Conservation (phyloP, 1,139 yeast species). For the Yamadazyma diospyri region DNA sequence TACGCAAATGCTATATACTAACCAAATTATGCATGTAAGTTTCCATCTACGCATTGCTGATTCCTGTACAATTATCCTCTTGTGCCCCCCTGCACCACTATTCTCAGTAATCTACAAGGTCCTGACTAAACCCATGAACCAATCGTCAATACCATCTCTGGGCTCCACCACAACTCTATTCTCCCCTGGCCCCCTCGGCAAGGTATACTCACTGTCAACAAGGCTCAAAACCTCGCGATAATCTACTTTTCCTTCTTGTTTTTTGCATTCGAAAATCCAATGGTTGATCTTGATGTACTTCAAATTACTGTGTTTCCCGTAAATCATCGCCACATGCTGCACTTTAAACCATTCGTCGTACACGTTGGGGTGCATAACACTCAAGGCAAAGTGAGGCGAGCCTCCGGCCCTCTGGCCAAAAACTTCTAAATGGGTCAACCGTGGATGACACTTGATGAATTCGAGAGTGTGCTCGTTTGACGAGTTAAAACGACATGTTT, state of each 20-base stretch:
- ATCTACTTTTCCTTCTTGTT: neutral
- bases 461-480: constrained; percentile 24
- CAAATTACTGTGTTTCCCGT: constrained; percentile 22
- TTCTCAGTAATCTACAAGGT: too few relatives aligned
- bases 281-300: constrained; percentile 43
- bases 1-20: too few relatives aligned
- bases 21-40: too few relatives aligned
- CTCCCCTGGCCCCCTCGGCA: neutral
- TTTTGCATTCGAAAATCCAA: constrained; percentile 29
- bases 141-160: constrained; percentile 37
- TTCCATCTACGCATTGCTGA: too few relatives aligned
- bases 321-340: constrained; percentile 48
- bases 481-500: constrained; percentile 40
- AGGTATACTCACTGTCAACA: neutral
- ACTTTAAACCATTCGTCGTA: constrained; percentile 58
- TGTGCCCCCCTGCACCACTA: too few relatives aligned
- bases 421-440: constrained; percentile 38
- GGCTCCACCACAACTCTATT: constrained; percentile 29
- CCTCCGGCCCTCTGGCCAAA: constrained; percentile 54
- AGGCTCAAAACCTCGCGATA: too few relatives aligned
- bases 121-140: constrained; percentile 38
- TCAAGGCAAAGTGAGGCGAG: constrained; percentile 53
- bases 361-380: constrained; percentile 51
- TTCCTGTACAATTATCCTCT: too few relatives aligned
- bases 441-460: constrained; percentile 21